Evolutionary conservation across 352 stramenopile species (phyloP).

Genomic region (Pythium folliculosum): DNA sequence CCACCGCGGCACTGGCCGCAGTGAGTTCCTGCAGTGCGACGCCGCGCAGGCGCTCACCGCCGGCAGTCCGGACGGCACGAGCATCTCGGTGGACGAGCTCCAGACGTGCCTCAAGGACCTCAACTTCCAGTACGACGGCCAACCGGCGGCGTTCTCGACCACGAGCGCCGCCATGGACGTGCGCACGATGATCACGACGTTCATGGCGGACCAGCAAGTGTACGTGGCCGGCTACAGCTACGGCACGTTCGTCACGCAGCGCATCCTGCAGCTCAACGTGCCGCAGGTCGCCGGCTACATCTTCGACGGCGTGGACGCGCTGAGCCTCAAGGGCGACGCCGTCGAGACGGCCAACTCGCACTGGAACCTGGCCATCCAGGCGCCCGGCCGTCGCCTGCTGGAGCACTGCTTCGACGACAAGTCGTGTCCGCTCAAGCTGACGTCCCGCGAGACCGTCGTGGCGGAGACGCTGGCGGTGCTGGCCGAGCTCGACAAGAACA

Average conservation of each 20-base stretch:
- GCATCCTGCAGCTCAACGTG: slow-evolving; percentile 30
- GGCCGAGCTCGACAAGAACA: slow-evolving; percentile 17
- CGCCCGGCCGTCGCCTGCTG: slow-evolving; percentile 15
- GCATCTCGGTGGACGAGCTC: slow-evolving; percentile 28
- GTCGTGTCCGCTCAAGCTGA: slow-evolving; percentile 16
- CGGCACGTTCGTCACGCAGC: slow-evolving; percentile 35
- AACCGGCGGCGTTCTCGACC: slow-evolving; percentile 23
- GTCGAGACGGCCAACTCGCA: slow-evolving; percentile 17
- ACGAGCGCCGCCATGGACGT: slow-evolving; percentile 31
- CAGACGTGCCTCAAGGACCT: slow-evolving; percentile 29
- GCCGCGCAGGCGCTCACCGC: slow-evolving; percentile 28
- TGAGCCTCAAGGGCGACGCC: slow-evolving; percentile 7
- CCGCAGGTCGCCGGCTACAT: slow-evolving; percentile 33
- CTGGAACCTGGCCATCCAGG: slow-evolving; percentile 22
- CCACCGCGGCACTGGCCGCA: slow-evolving; percentile 37
- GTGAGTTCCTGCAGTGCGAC: slow-evolving; percentile 31
- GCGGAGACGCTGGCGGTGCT: slow-evolving; percentile 16
- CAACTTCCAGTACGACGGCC: slow-evolving; percentile 28
- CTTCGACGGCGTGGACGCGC: slow-evolving; percentile 29
- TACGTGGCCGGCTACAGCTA: slow-evolving; percentile 31
- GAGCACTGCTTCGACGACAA: slow-evolving; percentile 24
- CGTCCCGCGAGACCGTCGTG: slow-evolving; percentile 20
- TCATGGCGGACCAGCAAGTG: slow-evolving; percentile 25
- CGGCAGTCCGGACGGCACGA: slow-evolving; percentile 15
- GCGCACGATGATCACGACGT: slow-evolving; percentile 26